Conservation (phyloP, 2,329 filamentous ascomycete genomes). For the Leptoxyphium fumago region DNA sequence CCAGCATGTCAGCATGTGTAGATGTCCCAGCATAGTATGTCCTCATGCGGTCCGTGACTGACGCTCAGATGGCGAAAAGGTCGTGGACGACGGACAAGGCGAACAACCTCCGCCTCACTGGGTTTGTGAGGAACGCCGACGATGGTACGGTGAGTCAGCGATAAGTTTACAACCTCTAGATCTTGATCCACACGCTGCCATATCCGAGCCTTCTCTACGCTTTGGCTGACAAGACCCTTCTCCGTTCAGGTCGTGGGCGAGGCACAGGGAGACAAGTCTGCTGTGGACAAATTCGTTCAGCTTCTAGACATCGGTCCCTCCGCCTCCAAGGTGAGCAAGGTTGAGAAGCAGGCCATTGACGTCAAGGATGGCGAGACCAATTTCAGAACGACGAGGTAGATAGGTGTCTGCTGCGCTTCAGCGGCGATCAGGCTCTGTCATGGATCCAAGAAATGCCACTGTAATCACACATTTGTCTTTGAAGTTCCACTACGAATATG, state of each 20-base stretch:
- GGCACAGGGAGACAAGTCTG: constrained; percentile 58
- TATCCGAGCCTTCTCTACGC: not conserved
- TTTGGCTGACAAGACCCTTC: not conserved
- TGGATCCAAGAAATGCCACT: too few relatives aligned
- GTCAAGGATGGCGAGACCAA: constrained; percentile 50
- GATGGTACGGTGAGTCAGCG: constrained; percentile 26
- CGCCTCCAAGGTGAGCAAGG: constrained; percentile 55
- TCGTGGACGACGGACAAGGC: constrained; percentile 30
- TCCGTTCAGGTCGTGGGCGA: constrained; percentile 65
- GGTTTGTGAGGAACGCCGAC: constrained; percentile 30
- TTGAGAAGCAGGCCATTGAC: constrained; percentile 55
- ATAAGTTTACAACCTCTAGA: too few relatives aligned
- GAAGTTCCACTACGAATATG: too few relatives aligned
- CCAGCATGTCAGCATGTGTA: not conserved
- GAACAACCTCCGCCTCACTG: constrained; percentile 28
- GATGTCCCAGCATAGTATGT: too few relatives aligned
- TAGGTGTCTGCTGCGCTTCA: not conserved
- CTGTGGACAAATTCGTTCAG: constrained; percentile 55
- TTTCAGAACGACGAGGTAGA: constrained; percentile 30
- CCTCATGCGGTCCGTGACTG: not conserved
- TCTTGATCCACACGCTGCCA: not conserved
- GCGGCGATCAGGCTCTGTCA: too few relatives aligned
- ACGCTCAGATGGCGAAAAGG: constrained; percentile 10
- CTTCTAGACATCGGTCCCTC: constrained; percentile 62
- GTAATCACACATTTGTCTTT: too few relatives aligned